These are phyloP conservation scores for Colletotrichum sp. DNA, from an alignment of 2,329 filamentous ascomycete genomes.

Conservation along the genomic window DNA sequence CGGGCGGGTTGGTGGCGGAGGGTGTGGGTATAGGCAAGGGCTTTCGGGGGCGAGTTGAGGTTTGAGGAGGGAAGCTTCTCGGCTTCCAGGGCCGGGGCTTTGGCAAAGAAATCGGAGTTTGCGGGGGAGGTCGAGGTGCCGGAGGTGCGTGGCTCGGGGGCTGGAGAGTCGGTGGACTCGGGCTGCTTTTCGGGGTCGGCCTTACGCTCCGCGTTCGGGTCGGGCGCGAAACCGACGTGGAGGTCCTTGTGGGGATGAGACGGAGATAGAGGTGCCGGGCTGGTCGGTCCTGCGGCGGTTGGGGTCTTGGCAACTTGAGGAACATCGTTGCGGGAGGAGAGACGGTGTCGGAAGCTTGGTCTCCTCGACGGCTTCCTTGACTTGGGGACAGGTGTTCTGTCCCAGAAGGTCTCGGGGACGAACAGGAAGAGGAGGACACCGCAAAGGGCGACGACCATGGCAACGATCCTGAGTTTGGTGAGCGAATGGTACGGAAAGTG, in stretches of 20 bases:
- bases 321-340: conserved; percentile 40
- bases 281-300: not conserved
- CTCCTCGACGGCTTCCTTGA: conserved; percentile 41
- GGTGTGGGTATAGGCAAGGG: conserved; percentile 68
- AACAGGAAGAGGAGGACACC: conserved; percentile 82
- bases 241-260: conserved; percentile 28
- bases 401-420: conserved; percentile 96
- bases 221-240: conserved; percentile 36
- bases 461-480: conserved; percentile 67
- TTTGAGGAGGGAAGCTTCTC: conserved; percentile 41
- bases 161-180: not conserved
- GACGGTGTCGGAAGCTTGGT: conserved; percentile 51
- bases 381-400: conserved; percentile 68
- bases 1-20: conserved; percentile 71
- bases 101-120: conserved; percentile 26
- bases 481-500: conserved; percentile 4
- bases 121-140: conserved; percentile 22
- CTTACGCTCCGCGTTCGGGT: not conserved
- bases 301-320: not conserved
- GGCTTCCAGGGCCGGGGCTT: conserved; percentile 40
- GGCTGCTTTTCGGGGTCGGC: not conserved
- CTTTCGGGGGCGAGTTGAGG: conserved; percentile 34
- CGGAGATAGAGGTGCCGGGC: not conserved
- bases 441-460: conserved; percentile 77
- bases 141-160: not conserved